phyloP scores from a whole-genome alignment of 2,329 filamentous ascomycete genomes.

The Rhytidhysteron rufulum region DNA sequence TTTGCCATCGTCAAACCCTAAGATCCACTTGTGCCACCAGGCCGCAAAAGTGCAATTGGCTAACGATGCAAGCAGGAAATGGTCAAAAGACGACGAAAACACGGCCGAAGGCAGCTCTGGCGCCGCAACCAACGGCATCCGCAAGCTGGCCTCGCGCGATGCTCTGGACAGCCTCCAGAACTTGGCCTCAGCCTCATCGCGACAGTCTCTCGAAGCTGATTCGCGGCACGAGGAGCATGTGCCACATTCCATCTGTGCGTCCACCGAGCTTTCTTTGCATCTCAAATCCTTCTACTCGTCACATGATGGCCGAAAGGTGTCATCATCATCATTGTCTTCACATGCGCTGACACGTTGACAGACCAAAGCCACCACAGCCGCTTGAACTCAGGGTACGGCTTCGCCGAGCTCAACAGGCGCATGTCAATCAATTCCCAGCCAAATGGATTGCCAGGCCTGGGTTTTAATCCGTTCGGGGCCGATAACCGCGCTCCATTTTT shows the following conservation, averaged over 20 bases:
- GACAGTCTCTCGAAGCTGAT: slow-evolving; percentile 43
- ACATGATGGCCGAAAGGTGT: background rate
- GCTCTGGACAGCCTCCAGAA: slow-evolving; percentile 31
- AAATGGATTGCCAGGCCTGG: slow-evolving; percentile 29
- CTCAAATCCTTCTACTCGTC: background rate
- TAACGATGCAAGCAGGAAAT: slow-evolving; percentile 35
- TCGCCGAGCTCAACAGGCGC: slow-evolving; percentile 44
- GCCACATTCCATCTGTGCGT: slow-evolving; percentile 62
- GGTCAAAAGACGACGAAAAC: slow-evolving; percentile 40
- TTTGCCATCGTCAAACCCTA: background rate
- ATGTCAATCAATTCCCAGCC: slow-evolving; percentile 39
- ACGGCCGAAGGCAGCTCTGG: slow-evolving; percentile 11
- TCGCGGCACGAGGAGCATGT: slow-evolving; percentile 55
- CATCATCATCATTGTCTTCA: slow-evolving; percentile 4
- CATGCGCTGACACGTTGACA: slow-evolving; percentile 27
- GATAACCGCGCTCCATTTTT: slow-evolving; percentile 32
- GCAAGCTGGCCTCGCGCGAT: slow-evolving; percentile 37
- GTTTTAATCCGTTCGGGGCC: slow-evolving; percentile 32
- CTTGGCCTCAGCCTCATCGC: slow-evolving; percentile 22
- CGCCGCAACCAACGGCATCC: slow-evolving; percentile 18
- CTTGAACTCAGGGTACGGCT: slow-evolving; percentile 31
- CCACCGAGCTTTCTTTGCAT: slow-evolving; percentile 1
- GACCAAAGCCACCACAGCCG: slow-evolving; percentile 47
- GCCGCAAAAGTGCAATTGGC: too few species aligned
- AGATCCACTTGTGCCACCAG: too few species aligned